Evolutionary conservation across 768 basidiomycete genomes (phyloP).

Genomic region (Calocera viscosa): DNA sequence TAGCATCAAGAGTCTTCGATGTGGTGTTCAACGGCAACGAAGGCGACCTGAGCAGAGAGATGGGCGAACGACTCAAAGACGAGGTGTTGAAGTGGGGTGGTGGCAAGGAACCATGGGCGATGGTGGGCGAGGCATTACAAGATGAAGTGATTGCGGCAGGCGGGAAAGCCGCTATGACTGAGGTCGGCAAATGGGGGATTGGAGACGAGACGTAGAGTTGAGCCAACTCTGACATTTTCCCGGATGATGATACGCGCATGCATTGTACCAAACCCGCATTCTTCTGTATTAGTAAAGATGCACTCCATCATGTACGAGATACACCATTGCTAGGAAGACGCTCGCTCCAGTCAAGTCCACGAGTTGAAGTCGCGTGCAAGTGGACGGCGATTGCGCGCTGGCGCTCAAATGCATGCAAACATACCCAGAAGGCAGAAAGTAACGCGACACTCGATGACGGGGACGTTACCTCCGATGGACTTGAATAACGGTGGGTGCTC

Average conservation of each 20-base stretch:
- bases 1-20: conserved; percentile 83
- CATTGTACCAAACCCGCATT: neutral
- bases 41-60: conserved; percentile 54
- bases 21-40: conserved; percentile 44
- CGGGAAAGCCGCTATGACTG: conserved; percentile 70
- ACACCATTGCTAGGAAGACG: too few species aligned
- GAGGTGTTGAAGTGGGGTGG: conserved; percentile 74
- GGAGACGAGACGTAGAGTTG: conserved; percentile 35
- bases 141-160: conserved; percentile 56
- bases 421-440: too few species aligned
- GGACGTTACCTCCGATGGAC: too few species aligned
- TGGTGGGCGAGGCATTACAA: conserved; percentile 63
- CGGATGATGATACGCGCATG: neutral
- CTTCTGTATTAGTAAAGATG: neutral
- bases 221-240: neutral
- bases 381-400: too few species aligned
- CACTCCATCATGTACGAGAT: neutral
- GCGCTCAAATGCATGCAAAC: too few species aligned
- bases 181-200: conserved; percentile 81
- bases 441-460: too few species aligned
- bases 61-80: conserved; percentile 69
- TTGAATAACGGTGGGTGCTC: too few species aligned
- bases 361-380: too few species aligned
- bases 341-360: too few species aligned
- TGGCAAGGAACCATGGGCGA: conserved; percentile 84